Evolutionary conservation across 2,329 filamentous ascomycete genomes (phyloP), one percentile per base, ranked within the genome.

Genomic region (Botrytis deweyae): DNA sequence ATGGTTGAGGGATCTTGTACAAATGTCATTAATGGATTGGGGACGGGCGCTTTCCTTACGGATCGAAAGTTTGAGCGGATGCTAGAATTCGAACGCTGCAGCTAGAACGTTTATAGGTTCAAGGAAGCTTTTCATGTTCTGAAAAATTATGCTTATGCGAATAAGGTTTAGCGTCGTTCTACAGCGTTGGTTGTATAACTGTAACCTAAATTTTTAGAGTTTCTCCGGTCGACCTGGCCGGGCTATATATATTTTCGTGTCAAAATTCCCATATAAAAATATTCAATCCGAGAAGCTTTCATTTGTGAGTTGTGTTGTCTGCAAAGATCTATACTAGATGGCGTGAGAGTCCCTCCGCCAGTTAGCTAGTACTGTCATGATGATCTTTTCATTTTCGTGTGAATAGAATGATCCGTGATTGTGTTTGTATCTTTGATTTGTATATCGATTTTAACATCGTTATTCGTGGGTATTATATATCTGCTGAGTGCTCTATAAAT

Each of bases 1-100:
- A 72, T 72, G 63, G 46, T 33, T 38, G 49, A 42, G 36, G 70
- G 42, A 33, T 16, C 36, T 72, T 68, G 70, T n/a, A 66, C 18
- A 67, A 67, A 67, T 68, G 38, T 16, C 49, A 61, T 68, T 49
- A 46, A 66, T 65, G 16, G 36, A 20, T 25, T 22, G 4, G 52
- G n/a, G 16, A 38, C 8, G 49, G 29, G 22, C 36, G n/a, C 25
- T 44, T 58, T 68, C 49, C 55, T 33, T 42, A 20, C 49, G 55
- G 38, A 42, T 29, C 38, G 36, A 68, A 58, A 42, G 49, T 58
- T 42, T 40, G 36, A 25, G 25, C 18, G 33, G 7, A 4, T 42
- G 16, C 18, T 20, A 36, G 18, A 42, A 58, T 68, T 33, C 36
- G 65, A 68, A 44, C 40, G 18, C 46, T 36, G 49, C 29, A 42